Evolutionary conservation across 2,329 filamentous ascomycete species (phyloP), one percentile per base, ranked within the genome.

Genomic region (Cytospora paraplurivora): DNA sequence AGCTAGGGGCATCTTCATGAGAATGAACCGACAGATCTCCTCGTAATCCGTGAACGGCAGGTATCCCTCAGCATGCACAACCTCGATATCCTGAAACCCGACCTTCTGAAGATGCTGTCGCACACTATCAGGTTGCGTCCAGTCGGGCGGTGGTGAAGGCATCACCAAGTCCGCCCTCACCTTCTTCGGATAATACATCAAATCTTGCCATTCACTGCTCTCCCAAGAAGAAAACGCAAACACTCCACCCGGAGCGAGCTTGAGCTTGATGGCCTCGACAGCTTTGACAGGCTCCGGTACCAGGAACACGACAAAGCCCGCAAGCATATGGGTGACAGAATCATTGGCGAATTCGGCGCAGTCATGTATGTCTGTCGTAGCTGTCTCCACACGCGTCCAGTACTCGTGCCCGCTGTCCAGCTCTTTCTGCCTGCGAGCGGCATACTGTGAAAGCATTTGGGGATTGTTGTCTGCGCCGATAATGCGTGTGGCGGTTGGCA

Each of bases 401-500:
- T 41, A 56, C 6, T 51, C 34, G 33, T 60, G 61, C 17, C 61
- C 66, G 38, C 54, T 57, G 3, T 51, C 59, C 2, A 62, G 19
- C 37, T 64, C 66, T 6, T 56, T 59, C 34, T 60, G 8, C 58
- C 32, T 55, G 17, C 58, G 56, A 2, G 10, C 34, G 19, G 13
- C 47, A 44, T 64, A 67, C 51, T 62, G 64, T 19, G 53, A 61
- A 12, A 67, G 33, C 67, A 68, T 68, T 15, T 64, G 38, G 15
- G 58, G 51, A 33, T 55, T 67, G 53, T 52, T 67, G 41, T 68
- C 67, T 47, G 64, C 66, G 19, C 66, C 66, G 33, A 65, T 60
- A 15, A 66, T 21, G 41, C 56, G 51, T 37, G 57, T 54, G 21
- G 63, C 21, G 15, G 57, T 17, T n/a, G 61, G 38, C 10, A 67